Evolutionary conservation across 306 rosid genomes (phyloP).

Genomic region (Sesbania bispinosa): DNA sequence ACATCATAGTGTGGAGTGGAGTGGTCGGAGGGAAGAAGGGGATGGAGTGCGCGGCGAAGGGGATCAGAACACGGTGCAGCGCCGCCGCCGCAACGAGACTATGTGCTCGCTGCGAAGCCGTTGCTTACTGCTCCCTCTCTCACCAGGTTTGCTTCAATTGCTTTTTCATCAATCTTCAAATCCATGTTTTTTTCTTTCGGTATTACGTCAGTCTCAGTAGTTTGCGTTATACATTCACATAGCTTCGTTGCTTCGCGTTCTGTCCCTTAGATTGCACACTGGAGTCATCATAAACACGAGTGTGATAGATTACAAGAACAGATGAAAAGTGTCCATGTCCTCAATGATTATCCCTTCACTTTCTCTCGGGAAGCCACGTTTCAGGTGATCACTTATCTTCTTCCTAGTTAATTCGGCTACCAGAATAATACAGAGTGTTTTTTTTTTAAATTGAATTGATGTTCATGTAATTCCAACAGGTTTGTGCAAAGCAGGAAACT

Average conservation of each 20-base stretch:
- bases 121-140: conserved; percentile 74
- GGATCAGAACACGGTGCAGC: conserved; percentile 59
- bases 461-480: conserved; percentile 36
- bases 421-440: background rate
- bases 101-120: conserved; percentile 77
- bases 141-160: conserved; percentile 55
- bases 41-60: conserved; percentile 88
- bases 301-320: conserved; percentile 78
- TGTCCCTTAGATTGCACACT: conserved; percentile 59
- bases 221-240: background rate
- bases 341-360: conserved; percentile 82
- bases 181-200: background rate
- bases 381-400: conserved; percentile 42
- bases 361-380: conserved; percentile 61
- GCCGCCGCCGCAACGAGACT: conserved; percentile 54
- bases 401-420: background rate
- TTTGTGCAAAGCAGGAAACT: conserved; percentile 64
- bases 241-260: conserved; percentile 12
- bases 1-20: background rate
- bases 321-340: conserved; percentile 43
- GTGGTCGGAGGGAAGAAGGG: background rate
- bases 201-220: background rate
- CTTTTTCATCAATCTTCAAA: background rate
- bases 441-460: background rate
- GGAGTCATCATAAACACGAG: conserved; percentile 79